These are phyloP conservation scores for Penicillium sp. DNA, from an alignment of 2,329 filamentous ascomycete species.

Conservation along the genomic window DNA sequence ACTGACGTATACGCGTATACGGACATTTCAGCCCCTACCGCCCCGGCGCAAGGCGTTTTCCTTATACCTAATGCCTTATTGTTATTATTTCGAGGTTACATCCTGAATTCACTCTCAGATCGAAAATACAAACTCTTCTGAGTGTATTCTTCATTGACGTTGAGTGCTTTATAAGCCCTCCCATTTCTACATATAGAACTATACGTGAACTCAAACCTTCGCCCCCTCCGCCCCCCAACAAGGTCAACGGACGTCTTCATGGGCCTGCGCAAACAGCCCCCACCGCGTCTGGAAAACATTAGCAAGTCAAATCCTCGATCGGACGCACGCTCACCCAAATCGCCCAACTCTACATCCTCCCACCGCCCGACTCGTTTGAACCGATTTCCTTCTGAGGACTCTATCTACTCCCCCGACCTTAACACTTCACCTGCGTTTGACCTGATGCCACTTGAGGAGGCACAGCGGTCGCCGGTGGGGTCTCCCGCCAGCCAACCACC, in stretches of 20 bases:
- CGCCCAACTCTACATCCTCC: slow-evolving; percentile 29
- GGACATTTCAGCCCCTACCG: not conserved
- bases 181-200: not conserved
- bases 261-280: slow-evolving; percentile 42
- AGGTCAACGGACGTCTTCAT: slow-evolving; percentile 28
- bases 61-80: slow-evolving; percentile 8
- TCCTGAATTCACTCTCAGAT: not conserved
- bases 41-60: slow-evolving; percentile 16
- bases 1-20: not conserved
- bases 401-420: slow-evolving; percentile 40
- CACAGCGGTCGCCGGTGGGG: slow-evolving; percentile 37
- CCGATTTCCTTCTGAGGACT: slow-evolving; percentile 31
- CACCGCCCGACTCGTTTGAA: slow-evolving; percentile 31
- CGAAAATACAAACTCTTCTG: not conserved
- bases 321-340: slow-evolving; percentile 37
- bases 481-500: slow-evolving; percentile 29
- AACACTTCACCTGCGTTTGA: slow-evolving; percentile 41
- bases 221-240: not conserved
- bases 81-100: not conserved
- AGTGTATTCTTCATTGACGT: not conserved
- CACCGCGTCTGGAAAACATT: slow-evolving; percentile 37
- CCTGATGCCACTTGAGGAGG: slow-evolving; percentile 40
- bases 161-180: not conserved
- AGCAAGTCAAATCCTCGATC: slow-evolving; percentile 32
- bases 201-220: not conserved